Evolutionary conservation across 2,329 filamentous ascomycete genomes (phyloP), one percentile per base, ranked within the genome.

Genomic region (Alternaria viburni): DNA sequence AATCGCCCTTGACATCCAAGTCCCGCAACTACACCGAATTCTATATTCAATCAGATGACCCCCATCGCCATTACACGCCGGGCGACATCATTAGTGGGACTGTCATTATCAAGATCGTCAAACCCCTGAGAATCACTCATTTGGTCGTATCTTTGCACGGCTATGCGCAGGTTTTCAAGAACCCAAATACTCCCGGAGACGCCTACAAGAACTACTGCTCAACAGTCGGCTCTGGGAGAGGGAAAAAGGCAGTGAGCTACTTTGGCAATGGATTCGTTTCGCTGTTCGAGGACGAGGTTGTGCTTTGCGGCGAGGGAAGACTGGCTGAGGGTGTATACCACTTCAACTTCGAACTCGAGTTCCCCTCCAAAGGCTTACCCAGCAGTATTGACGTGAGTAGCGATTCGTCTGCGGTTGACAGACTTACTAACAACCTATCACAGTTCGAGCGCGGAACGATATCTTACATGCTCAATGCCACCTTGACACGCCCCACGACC

Each of bases 391-490:
- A 97, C 82, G 95, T 97, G 86, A 76, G 92, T 69, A 61, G 58
- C 62, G 52, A 58, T 44, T 51, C 41, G 6, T 52, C 43, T 57
- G 50, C 62, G 12, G 68, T 44, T 56, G 50, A 54, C 23, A 32
- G 46, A 60, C 28, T 50, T 62, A 61, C 68, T 77, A 61, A 78
- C 30, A 64, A 58, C 47, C 46, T 23, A n/a, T 28, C 52, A 55
- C 79, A 98, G 93, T 99, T 99, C 79, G 96, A 98, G 81, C 90
- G 95, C 76, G 96, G 96, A 36, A 94, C 93, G 2, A 93, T 99
- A 72, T 91, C 91, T 19, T 99, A 98, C 81, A 89, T 95, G 83
- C 87, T 98, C 72, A 95, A 93, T 6, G 91, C 95, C 30, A 97
- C 93, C 9, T 80, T 98, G 61, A 98, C 95, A 19, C 89, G 93